phyloP scores from a whole-genome alignment of 139 green algal genomes.

The Asterochloris sp. region DNA sequence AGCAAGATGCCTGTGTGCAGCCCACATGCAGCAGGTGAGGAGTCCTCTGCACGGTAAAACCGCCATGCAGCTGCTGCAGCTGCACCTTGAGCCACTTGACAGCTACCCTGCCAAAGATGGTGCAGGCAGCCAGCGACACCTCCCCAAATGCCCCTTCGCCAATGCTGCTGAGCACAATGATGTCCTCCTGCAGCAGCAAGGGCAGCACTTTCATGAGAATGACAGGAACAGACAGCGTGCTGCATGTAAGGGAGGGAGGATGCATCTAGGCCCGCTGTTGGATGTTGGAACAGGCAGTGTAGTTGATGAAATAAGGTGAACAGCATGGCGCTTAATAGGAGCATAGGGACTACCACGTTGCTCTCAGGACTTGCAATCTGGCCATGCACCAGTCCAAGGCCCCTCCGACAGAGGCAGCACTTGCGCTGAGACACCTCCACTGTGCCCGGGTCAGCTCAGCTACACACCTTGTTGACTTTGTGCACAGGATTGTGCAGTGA shows the following conservation, averaged over 20 bases:
- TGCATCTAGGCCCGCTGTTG: not conserved
- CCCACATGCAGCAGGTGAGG: too few species aligned
- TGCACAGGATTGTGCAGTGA: slow-evolving; percentile 18
- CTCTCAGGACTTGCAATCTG: not conserved
- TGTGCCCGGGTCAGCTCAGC: too few species aligned
- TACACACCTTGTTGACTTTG: slow-evolving; percentile 19
- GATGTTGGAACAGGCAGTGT: not conserved
- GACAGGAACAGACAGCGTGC: not conserved
- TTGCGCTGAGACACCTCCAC: not conserved
- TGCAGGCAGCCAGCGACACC: slow-evolving; percentile 62
- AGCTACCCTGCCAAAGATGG: slow-evolving; percentile 69
- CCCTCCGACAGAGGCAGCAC: not conserved
- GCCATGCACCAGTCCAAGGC: not conserved
- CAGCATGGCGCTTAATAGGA: not conserved
- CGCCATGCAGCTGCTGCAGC: not conserved
- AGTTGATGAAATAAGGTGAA: not conserved
- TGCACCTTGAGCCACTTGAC: slow-evolving; percentile 83
- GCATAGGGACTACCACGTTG: not conserved
- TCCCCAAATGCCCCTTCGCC: slow-evolving; percentile 80
- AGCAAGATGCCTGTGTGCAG: too few species aligned
- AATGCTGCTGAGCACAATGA: slow-evolving; percentile 62
- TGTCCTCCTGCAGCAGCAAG: slow-evolving; percentile 25
- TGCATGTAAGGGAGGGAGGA: not conserved
- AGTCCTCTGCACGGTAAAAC: too few species aligned
- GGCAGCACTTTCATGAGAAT: not conserved